Evolutionary conservation across 805 yeast species (phyloP), one percentile per base, ranked within the genome.

Genomic region (Debaryomyces hansenii): DNA sequence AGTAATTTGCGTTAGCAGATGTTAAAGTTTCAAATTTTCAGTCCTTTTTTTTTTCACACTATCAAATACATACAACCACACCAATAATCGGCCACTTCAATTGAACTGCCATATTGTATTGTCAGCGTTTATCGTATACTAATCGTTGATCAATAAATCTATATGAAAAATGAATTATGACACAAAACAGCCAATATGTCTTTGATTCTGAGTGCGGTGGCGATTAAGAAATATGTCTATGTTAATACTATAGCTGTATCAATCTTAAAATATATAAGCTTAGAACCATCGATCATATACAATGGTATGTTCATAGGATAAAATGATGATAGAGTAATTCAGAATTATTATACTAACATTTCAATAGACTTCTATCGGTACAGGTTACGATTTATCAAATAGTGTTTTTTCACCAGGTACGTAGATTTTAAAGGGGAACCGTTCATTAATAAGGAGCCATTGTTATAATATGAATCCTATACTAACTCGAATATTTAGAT

Each of bases 351-450:
- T 37, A 41, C 43, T 48, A 48, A 48, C 50, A 16, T 4, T 34
- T 39, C 11, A 36, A 21, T 42, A 55, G 92, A 87, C 98, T 34
- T 94, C 99, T 40, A 91, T 94, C 58, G 99, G 99, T 58, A 94
- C 99, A 24, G 99, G 99, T 15, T 94, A 94, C 82, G 99, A 94
- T 78, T 84, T 94, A 63, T 90, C 97, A 29, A 94, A 94, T 75
- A 85, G 96, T 72, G 97, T 92, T 51, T 94, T 94, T 73, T 83
- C 90, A 46, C 92, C 92, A 47, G 80, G 79, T 74, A 70, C 52
- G 79, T 69, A 50, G 28, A 31, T 10, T 31, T 18, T 38, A 32
- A 28, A 14, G 15, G 15, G 35, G 27, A 24, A 24, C 5, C 7
- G 10, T 24, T 24, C 10, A 9, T 24, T 15, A 5, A 12, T 27